Percentiles rank a stretch among this genome's conserved stretches.
These are phyloP conservation scores for Reutealis trisperma DNA, from an alignment of 345 rosid genomes.

Conservation along the genomic window DNA sequence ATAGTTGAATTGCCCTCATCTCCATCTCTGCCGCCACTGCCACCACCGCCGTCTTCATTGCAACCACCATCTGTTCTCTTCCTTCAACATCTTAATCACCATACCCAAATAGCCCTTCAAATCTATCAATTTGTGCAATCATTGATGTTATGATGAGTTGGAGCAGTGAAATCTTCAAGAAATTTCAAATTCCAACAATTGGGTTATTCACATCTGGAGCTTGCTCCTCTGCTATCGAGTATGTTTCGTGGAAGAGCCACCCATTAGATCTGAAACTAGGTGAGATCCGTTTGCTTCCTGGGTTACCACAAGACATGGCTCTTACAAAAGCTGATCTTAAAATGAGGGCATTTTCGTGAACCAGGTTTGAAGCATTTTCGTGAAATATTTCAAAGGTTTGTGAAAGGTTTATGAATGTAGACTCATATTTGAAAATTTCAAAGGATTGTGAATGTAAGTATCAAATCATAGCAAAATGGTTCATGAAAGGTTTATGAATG, in stretches of 20 bases:
- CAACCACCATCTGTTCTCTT: slow-evolving; percentile 10
- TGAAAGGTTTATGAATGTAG: too few species aligned
- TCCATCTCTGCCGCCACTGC: slow-evolving; percentile 8
- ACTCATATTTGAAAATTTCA: too few species aligned
- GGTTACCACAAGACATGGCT: slow-evolving; percentile 40
- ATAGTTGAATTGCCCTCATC: slow-evolving; percentile 17
- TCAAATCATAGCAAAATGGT: too few species aligned
- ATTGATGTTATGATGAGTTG: slow-evolving; percentile 47
- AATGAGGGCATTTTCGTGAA: slow-evolving; percentile 6
- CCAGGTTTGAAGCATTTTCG: too few species aligned
- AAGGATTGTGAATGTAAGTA: too few species aligned
- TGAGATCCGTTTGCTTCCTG: slow-evolving; percentile 29
- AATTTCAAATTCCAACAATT: slow-evolving; percentile 16
- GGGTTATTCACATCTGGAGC: slow-evolving; percentile 40
- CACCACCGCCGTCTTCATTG: neutral
- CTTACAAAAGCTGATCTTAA: slow-evolving; percentile 30
- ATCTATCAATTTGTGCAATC: slow-evolving; percentile 27
- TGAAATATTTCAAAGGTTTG: too few species aligned
- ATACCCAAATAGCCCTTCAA: slow-evolving; percentile 16
- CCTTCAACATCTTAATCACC: neutral
- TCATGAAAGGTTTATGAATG: too few species aligned
- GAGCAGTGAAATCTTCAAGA: slow-evolving; percentile 14
- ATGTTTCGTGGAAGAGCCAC: slow-evolving; percentile 27
- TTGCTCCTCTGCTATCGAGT: slow-evolving; percentile 37
- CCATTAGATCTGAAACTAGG: slow-evolving; percentile 29